phyloP scores from a whole-genome alignment of 2,329 filamentous ascomycete genomes.

The Aschersonia sp. region DNA sequence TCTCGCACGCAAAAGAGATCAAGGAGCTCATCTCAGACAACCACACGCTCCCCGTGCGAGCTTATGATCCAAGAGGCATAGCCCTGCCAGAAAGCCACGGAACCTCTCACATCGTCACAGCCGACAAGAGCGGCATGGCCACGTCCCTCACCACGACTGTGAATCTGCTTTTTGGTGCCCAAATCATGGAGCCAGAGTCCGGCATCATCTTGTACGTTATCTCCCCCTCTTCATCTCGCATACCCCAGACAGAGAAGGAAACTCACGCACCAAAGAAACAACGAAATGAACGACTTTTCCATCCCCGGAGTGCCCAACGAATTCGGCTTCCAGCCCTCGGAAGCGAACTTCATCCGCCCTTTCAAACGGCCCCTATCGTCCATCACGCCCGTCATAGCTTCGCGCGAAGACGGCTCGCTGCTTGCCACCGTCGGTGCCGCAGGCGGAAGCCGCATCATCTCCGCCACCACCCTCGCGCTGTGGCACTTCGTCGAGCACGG shows the following conservation, averaged over 20 bases:
- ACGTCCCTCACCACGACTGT: slow-evolving; percentile 76
- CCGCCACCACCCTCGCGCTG: slow-evolving; percentile 58
- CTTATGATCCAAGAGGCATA: slow-evolving; percentile 56
- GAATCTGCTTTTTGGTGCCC: slow-evolving; percentile 73
- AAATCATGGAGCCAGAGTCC: slow-evolving; percentile 65
- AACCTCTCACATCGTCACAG: slow-evolving; percentile 59
- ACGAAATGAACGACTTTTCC: slow-evolving; percentile 69
- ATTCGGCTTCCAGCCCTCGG: slow-evolving; percentile 72
- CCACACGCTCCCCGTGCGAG: slow-evolving; percentile 54
- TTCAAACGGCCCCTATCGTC: slow-evolving; percentile 74
- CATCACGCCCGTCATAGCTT: slow-evolving; percentile 65
- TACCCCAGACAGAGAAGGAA: background rate
- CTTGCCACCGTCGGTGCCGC: slow-evolving; percentile 62
- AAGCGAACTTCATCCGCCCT: slow-evolving; percentile 68
- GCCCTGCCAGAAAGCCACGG: slow-evolving; percentile 58
- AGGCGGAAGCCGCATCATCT: slow-evolving; percentile 74
- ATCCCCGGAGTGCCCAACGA: slow-evolving; percentile 65
- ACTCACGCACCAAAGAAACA: slow-evolving; percentile 25
- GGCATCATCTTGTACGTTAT: slow-evolving; percentile 56
- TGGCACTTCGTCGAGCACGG: slow-evolving; percentile 56
- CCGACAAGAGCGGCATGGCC: slow-evolving; percentile 60
- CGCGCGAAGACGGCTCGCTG: slow-evolving; percentile 46
- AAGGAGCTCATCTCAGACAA: slow-evolving; percentile 56
- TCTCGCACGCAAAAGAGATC: slow-evolving; percentile 42
- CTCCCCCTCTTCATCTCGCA: background rate